Conservation (phyloP, 768 basidiomycete genomes). For the Russula virescens region DNA sequence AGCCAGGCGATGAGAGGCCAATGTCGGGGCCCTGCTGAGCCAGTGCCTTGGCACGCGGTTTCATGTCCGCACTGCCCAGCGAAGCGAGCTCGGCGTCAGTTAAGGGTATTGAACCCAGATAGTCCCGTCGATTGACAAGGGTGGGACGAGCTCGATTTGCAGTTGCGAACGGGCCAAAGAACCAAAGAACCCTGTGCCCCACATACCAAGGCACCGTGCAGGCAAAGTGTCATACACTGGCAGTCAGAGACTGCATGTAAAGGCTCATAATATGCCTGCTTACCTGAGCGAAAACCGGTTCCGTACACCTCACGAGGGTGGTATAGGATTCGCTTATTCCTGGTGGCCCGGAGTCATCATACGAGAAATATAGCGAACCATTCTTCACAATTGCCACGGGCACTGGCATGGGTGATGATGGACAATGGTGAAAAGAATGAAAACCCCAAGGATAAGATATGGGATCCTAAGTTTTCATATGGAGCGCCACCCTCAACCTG, state of each 20-base stretch:
- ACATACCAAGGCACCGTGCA: too few species aligned
- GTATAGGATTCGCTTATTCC: constrained; percentile 12
- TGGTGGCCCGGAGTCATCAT: constrained; percentile 18
- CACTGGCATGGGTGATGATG: constrained; percentile 13
- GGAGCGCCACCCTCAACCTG: neutral
- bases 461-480: neutral
- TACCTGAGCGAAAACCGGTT: constrained; percentile 20
- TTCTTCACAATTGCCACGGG: constrained; percentile 16
- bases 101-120: constrained; percentile 25
- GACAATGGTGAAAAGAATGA: too few species aligned
- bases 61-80: constrained; percentile 16
- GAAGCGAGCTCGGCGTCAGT: constrained; percentile 22
- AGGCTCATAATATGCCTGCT: neutral
- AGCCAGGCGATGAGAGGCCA: constrained; percentile 21
- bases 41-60: constrained; percentile 15
- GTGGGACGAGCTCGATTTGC: constrained; percentile 25
- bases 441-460: neutral
- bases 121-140: constrained; percentile 28
- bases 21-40: constrained; percentile 17
- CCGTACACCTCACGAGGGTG: constrained; percentile 23
- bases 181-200: constrained; percentile 23
- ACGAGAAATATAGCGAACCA: constrained; percentile 6
- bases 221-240: too few species aligned
- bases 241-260: too few species aligned
- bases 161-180: constrained; percentile 22